Percentiles rank a stretch among this genome's conserved stretches.
phyloP scores from a whole-genome alignment of 129 eudicot genomes.

The Pittosporum tobira region DNA sequence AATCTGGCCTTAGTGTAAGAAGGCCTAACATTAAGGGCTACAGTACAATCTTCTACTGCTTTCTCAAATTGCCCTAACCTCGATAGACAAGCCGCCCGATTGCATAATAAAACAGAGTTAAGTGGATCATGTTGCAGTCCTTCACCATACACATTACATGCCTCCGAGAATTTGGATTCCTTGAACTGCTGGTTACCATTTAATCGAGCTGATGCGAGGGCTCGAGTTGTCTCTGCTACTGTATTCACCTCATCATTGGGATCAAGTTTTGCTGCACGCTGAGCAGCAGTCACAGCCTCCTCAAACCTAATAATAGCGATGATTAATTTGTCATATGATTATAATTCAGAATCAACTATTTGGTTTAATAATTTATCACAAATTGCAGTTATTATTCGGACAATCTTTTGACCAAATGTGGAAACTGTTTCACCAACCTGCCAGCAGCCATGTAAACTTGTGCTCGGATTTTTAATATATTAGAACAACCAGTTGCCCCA shows the following conservation, averaged over 20 bases:
- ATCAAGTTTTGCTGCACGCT: conserved; percentile 47
- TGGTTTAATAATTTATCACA: too few species aligned
- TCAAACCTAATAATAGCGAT: conserved; percentile 74
- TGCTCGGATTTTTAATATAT: conserved; percentile 33
- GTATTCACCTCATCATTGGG: conserved; percentile 27
- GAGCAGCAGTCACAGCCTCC: conserved; percentile 51
- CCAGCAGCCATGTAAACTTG: conserved; percentile 57
- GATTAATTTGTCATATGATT: too few species aligned
- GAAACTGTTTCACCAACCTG: conserved; percentile 33
- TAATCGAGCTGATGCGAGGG: conserved; percentile 46
- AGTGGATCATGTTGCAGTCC: conserved; percentile 61
- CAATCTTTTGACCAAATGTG: neutral
- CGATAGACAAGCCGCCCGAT: conserved; percentile 74
- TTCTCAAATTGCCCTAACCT: conserved; percentile 62
- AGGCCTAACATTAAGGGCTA: conserved; percentile 55
- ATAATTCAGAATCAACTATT: too few species aligned
- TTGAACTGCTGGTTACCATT: conserved; percentile 59
- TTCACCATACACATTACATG: conserved; percentile 42
- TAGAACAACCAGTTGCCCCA: conserved; percentile 33
- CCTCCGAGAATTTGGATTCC: conserved; percentile 45
- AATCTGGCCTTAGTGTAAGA: conserved; percentile 65
- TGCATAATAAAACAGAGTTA: conserved; percentile 65
- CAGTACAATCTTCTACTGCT: conserved; percentile 60
- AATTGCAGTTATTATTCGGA: too few species aligned
- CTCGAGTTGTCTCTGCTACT: conserved; percentile 35